Conservation (phyloP, 2,329 filamentous ascomycete species). For the Fusarium irregulare region DNA sequence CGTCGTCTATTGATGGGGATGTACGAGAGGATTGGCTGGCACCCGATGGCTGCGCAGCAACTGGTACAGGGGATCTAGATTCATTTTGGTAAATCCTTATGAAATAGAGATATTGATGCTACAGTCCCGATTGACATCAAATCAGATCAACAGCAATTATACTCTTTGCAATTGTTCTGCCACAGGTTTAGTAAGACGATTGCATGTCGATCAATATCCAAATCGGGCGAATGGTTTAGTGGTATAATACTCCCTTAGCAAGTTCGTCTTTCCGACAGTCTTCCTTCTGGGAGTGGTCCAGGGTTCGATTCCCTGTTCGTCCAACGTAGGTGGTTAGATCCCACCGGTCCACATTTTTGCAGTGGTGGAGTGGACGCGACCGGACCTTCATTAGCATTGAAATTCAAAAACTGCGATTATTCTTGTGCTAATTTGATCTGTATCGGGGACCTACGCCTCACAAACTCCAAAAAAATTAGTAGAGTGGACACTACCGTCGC, state of each 20-base stretch:
- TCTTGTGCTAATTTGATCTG: too few relatives aligned
- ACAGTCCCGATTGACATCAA: neutral
- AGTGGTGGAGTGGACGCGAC: too few relatives aligned
- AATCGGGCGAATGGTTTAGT: neutral
- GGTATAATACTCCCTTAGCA: neutral
- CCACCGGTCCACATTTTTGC: neutral
- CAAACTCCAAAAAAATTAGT: too few relatives aligned
- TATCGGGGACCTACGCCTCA: too few relatives aligned
- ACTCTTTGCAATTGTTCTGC: neutral
- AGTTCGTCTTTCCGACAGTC: neutral
- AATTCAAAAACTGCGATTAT: too few relatives aligned
- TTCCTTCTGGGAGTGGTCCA: neutral
- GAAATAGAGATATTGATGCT: neutral
- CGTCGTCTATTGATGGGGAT: neutral
- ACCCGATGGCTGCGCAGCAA: neutral
- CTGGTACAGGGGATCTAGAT: neutral
- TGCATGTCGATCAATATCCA: neutral
- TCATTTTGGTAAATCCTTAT: neutral
- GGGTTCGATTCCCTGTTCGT: neutral
- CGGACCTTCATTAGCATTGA: too few relatives aligned
- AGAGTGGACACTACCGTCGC: too few relatives aligned
- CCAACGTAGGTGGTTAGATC: neutral
- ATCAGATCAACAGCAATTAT: accelerated
- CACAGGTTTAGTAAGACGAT: neutral
- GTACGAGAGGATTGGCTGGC: neutral